Base-by-base conservation (phyloP, 257 asterid genomes). In the Galeopsis tetrahit region DNA sequence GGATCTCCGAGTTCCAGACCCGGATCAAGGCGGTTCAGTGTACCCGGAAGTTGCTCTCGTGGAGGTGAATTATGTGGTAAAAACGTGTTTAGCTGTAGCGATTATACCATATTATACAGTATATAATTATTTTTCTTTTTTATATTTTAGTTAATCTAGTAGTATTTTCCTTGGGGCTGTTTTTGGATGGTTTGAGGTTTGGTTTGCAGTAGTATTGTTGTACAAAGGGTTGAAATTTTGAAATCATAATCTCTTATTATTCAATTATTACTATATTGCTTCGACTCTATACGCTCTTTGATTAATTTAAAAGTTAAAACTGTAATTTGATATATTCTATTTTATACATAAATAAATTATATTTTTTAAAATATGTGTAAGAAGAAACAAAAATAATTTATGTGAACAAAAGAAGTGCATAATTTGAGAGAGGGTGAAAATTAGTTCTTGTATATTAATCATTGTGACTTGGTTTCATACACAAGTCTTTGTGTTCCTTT, bases 1-100 rank as follows among this genome's bases (percentile, higher is more conserved):
- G 87, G 87, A 71, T 93, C 79, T 82, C 98, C 77, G 98, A 90
- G 89, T 93, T 93, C 39, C 89, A 83, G 87, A 88, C 90, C 93
- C 90, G 93, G 83, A 93, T 93, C 76, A 51, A 82, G 74, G 76
- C 85, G 75, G 89, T 80, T 69, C 88, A 63, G 58, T 53, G 76
- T 32, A 75, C 82, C 84, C 85, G 89, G 81, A 78, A 55, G 62
- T 2, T 78, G 81, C 82, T 78, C 34, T 14, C 82, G 59, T 71
- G 83, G 86, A 80, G 66, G 60, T 64, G 78, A 58, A 21, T 21
- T 21, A 21, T 21, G 28, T 21, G 28, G 28, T 21, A 21, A 21
- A 21, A 38, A 1, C 5, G 72, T 28, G 49, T 10, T 59, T 48
- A 3, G 42, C 13, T 13, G 17, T 46, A 31, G 44, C 34, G 61